phyloP scores from a whole-genome alignment of 1,139 yeast genomes.

The Sugiyamaella pinicola region DNA sequence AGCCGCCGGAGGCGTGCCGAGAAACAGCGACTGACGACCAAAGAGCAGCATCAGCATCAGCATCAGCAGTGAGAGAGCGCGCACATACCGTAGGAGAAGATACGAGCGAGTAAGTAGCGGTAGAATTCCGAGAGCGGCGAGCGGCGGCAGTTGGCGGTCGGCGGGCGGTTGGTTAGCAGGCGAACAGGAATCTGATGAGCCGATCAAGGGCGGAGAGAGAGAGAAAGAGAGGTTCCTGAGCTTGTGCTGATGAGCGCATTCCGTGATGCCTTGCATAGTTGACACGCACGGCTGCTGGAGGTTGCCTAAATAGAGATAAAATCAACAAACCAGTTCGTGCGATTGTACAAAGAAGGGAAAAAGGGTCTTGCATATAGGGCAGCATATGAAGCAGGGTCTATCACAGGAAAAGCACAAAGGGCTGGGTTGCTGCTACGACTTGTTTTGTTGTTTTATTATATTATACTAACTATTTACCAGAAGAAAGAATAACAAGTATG shows the following conservation, averaged over 20 bases:
- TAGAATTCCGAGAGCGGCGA: no score
- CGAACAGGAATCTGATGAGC: no score
- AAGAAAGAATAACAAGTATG: slow-evolving; percentile 9
- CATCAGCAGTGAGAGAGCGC: no score
- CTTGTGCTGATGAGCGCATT: slow-evolving; percentile 3
- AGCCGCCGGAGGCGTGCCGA: no score
- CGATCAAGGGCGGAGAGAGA: no score
- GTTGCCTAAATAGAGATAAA: slow-evolving; percentile 3
- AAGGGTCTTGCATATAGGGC: not conserved
- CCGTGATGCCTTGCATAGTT: slow-evolving; percentile 7
- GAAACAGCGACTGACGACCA: no score
- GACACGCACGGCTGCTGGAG: slow-evolving; percentile 9
- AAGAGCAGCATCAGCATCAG: no score
- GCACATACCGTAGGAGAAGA: no score
- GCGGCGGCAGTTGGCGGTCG: no score
- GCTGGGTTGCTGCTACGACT: not conserved
- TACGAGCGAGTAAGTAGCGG: no score
- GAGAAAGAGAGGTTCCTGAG: not conserved
- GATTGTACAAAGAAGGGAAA: not conserved
- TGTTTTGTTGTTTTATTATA: not conserved
- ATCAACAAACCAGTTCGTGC: slow-evolving; percentile 7
- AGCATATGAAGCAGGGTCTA: slow-evolving; percentile 8
- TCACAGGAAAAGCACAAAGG: slow-evolving; percentile 1
- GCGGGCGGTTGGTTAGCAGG: no score
- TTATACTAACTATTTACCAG: not conserved